Conservation (phyloP, 2,329 filamentous ascomycete genomes). For the Sporothrix humicola region DNA sequence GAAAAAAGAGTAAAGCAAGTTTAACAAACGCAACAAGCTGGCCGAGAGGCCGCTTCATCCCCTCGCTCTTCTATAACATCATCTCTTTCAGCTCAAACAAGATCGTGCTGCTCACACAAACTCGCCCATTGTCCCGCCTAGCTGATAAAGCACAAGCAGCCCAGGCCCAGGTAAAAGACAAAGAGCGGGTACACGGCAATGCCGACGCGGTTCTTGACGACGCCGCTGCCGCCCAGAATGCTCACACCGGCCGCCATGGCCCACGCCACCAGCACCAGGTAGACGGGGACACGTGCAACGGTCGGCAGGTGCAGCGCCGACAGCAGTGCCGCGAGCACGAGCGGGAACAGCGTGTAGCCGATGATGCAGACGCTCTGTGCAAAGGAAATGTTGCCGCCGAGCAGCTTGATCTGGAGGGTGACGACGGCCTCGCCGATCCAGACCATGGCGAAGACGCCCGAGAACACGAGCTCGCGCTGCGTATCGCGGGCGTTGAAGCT, state of each 20-base stretch:
- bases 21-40: background rate
- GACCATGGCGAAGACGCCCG: conserved; percentile 93
- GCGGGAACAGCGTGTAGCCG: conserved; percentile 95
- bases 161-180: conserved; percentile 91
- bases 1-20: background rate
- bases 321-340: conserved; percentile 89
- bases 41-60: background rate
- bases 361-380: conserved; percentile 98
- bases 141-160: conserved; percentile 96
- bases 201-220: conserved; percentile 91
- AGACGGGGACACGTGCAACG: conserved; percentile 87
- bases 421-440: conserved; percentile 97
- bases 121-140: conserved; percentile 45
- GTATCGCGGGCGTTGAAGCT: conserved; percentile 79
- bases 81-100: background rate
- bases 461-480: conserved; percentile 90
- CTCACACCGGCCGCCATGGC: conserved; percentile 94
- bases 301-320: conserved; percentile 80
- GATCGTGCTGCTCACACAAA: background rate
- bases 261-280: conserved; percentile 87
- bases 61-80: background rate
- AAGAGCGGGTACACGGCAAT: conserved; percentile 94
- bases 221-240: conserved; percentile 92
- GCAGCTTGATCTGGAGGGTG: conserved; percentile 94
- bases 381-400: conserved; percentile 97